Conservation (phyloP, 768 basidiomycete species). For the Rhodotorula graminis region DNA sequence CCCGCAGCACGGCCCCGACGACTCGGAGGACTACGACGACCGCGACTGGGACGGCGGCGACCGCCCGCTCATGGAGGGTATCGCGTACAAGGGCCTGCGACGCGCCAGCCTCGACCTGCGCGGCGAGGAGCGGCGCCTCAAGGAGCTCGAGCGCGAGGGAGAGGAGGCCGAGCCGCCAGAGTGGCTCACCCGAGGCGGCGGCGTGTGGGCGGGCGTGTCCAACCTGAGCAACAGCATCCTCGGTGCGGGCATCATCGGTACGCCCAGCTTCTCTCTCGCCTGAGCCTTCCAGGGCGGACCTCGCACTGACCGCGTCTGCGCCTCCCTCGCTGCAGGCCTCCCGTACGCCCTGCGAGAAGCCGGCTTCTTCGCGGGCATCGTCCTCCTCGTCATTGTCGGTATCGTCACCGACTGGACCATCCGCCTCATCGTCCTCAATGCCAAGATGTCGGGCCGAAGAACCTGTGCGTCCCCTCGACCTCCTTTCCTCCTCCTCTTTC, state of each 20-base stretch:
- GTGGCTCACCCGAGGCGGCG: slow-evolving; percentile 47
- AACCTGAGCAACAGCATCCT: slow-evolving; percentile 97
- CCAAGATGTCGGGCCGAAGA: slow-evolving; percentile 84
- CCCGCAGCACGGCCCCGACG: slow-evolving; percentile 57
- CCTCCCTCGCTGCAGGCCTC: slow-evolving; percentile 55
- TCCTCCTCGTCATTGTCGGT: slow-evolving; percentile 75
- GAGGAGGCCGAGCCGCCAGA: slow-evolving; percentile 42
- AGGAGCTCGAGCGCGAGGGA: slow-evolving; percentile 52
- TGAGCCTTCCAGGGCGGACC: not conserved
- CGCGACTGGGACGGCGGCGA: slow-evolving; percentile 43
- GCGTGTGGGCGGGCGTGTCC: slow-evolving; percentile 56
- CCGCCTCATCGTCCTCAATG: slow-evolving; percentile 87
- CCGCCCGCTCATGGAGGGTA: slow-evolving; percentile 35
- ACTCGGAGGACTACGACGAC: slow-evolving; percentile 69
- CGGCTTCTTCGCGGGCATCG: slow-evolving; percentile 79
- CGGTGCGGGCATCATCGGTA: slow-evolving; percentile 67
- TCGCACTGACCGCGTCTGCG: not conserved
- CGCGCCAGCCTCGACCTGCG: slow-evolving; percentile 20
- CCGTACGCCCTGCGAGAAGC: slow-evolving; percentile 93
- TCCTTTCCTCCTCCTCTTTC: not conserved
- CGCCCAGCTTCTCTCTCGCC: slow-evolving; percentile 20
- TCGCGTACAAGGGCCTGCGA: slow-evolving; percentile 19
- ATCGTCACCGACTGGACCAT: slow-evolving; percentile 96
- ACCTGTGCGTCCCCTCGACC: slow-evolving; percentile 16
- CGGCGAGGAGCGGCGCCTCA: slow-evolving; percentile 17